Conservation (phyloP, 305 asterid genomes). For the Solanum hybrid region DNA sequence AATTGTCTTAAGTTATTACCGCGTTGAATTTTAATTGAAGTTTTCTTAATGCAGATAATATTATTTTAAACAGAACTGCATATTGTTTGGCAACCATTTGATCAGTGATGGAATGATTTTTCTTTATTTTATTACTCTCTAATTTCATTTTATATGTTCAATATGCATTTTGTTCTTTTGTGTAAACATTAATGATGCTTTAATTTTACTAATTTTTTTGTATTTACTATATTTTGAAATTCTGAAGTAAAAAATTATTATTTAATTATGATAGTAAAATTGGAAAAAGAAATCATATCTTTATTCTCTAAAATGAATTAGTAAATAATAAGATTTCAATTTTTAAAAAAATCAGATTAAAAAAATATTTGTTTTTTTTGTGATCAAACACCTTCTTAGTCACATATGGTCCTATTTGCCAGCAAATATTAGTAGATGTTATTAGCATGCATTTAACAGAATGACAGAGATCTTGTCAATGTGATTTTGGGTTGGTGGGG, state of each 20-base stretch:
- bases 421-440: background rate
- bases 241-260: background rate
- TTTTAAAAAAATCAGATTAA: background rate
- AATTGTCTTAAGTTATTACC: slow-evolving; percentile 23
- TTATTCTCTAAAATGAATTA: background rate
- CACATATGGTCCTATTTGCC: background rate
- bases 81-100: background rate
- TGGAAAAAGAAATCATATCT: background rate
- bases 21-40: background rate
- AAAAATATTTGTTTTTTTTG: background rate
- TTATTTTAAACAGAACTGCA: background rate
- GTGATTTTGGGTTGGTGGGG: background rate
- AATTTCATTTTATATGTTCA: background rate
- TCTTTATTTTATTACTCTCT: background rate
- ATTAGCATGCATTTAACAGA: background rate
- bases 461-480: background rate
- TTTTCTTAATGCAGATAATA: background rate
- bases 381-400: background rate
- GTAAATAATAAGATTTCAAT: background rate
- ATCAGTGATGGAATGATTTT: background rate
- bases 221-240: background rate
- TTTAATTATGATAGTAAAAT: background rate
- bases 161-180: background rate
- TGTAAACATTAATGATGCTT: background rate
- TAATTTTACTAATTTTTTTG: background rate